A percentile compares a stretch with the other conserved stretches of the same genome.
phyloP scores from a whole-genome alignment of 192 early-diverging fungal species.

The Polychytrium aggregatum region DNA sequence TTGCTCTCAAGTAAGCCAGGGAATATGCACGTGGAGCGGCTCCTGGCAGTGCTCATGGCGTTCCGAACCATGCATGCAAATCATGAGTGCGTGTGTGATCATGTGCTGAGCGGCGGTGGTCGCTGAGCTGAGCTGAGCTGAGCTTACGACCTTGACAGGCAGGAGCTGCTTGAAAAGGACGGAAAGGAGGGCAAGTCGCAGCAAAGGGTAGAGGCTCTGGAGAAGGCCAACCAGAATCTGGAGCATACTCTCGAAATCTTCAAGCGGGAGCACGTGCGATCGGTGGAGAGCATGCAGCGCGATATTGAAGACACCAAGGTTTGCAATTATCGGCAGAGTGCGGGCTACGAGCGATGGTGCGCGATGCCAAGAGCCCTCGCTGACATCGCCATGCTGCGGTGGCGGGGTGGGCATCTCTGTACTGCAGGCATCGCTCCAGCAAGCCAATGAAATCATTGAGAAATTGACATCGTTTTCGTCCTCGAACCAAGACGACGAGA shows the following conservation, averaged over 20 bases:
- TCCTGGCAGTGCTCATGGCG: not conserved
- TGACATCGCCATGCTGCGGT: no score
- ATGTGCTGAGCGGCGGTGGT: no score
- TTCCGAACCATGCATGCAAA: not conserved
- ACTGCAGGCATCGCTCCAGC: slow-evolving; percentile 21
- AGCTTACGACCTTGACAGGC: slow-evolving; percentile 4
- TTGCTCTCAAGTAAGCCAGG: slow-evolving; percentile 28
- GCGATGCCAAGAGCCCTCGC: no score
- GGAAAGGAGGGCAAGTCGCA: slow-evolving; percentile 3
- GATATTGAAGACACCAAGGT: slow-evolving; percentile 24
- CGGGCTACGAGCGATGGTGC: no score
- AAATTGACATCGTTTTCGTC: no score
- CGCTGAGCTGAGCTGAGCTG: no score
- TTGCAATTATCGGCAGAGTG: no score
- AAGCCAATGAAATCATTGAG: slow-evolving; percentile 30
- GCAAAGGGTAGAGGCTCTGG: slow-evolving; percentile 12
- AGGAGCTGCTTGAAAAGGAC: slow-evolving; percentile 23
- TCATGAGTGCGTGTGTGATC: not conserved
- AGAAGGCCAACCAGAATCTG: slow-evolving; percentile 11
- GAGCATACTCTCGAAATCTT: slow-evolving; percentile 19
- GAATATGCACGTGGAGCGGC: no score
- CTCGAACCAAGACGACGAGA: no score
- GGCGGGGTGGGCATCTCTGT: no score
- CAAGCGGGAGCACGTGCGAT: slow-evolving; percentile 2
- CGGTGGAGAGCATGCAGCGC: slow-evolving; percentile 16